phyloP scores from a whole-genome alignment of 192 early-diverging fungal genomes.

The Phycomyces nitens region DNA sequence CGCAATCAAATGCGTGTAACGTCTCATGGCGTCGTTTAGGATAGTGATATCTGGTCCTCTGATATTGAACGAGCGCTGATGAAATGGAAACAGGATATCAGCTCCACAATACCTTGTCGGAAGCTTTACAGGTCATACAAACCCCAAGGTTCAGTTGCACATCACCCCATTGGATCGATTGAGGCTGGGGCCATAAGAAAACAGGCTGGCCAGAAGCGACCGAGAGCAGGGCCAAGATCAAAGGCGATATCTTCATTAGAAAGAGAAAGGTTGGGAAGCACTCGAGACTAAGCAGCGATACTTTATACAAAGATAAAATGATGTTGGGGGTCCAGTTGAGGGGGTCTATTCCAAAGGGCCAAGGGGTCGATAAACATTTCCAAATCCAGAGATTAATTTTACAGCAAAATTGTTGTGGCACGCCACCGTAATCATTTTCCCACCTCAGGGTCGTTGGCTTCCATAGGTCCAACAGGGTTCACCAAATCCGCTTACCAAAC shows the following conservation, averaged over 20 bases:
- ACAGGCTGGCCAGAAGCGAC: not conserved
- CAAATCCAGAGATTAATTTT: too few relatives aligned
- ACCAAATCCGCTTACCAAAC: not conserved
- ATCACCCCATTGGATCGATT: conserved; percentile 15
- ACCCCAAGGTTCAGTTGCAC: conserved; percentile 11
- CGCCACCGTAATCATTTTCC: too few relatives aligned
- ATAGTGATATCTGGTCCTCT: conserved; percentile 14
- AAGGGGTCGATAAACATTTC: too few relatives aligned
- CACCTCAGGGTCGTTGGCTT: too few relatives aligned
- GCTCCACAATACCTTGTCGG: not conserved
- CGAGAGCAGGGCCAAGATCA: not conserved
- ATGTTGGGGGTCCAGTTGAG: too few relatives aligned
- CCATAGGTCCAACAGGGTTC: too few relatives aligned
- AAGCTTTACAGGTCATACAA: not conserved
- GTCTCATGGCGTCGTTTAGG: conserved; percentile 28
- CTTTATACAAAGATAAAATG: too few relatives aligned
- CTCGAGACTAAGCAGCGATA: too few relatives aligned
- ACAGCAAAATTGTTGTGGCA: too few relatives aligned
- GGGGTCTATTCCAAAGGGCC: too few relatives aligned
- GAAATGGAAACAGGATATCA: not conserved
- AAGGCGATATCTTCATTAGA: not conserved
- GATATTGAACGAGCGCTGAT: conserved; percentile 26
- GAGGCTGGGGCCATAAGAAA: conserved; percentile 26
- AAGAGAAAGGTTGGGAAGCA: not conserved
- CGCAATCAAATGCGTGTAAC: conserved; percentile 29